Percentiles rank a stretch among this genome's conserved stretches.
phyloP scores from a whole-genome alignment of 2,329 filamentous ascomycete species.

The Alternaria sp. region DNA sequence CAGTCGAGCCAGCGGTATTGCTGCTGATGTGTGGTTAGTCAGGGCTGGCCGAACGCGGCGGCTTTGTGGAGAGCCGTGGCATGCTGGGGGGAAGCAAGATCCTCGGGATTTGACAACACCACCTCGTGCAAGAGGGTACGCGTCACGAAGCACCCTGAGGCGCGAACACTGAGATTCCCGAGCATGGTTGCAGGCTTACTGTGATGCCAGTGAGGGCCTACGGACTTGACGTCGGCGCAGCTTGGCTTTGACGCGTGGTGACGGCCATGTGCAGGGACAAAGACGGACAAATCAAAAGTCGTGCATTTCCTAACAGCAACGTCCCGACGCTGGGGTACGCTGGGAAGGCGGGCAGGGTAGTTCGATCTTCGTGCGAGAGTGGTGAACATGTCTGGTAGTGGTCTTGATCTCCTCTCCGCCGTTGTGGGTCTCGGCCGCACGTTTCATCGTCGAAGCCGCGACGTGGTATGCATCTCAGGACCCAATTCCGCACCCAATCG shows the following conservation, averaged over 20 bases:
- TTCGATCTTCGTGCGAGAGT: not conserved
- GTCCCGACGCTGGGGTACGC: slow-evolving; percentile 7
- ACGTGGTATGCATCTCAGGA: not conserved
- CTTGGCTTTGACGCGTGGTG: slow-evolving; percentile 32
- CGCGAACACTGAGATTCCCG: slow-evolving; percentile 21
- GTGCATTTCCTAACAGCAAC: slow-evolving; percentile 18
- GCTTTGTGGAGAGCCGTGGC: slow-evolving; percentile 41
- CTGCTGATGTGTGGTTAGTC: slow-evolving; percentile 11
- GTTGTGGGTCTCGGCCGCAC: slow-evolving; percentile 1
- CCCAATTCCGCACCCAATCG: not conserved
- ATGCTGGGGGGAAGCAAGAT: slow-evolving; percentile 22
- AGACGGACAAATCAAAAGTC: slow-evolving; percentile 22
- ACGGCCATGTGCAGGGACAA: slow-evolving; percentile 30
- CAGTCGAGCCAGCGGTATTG: not conserved
- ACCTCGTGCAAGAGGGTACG: slow-evolving; percentile 31
- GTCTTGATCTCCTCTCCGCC: not conserved
- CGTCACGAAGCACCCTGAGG: slow-evolving; percentile 37
- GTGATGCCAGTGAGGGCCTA: slow-evolving; percentile 14
- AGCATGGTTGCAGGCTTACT: slow-evolving; percentile 22
- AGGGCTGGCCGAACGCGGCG: slow-evolving; percentile 31
- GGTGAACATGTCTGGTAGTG: not conserved
- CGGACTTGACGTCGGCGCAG: slow-evolving; percentile 11
- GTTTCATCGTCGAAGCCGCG: not conserved
- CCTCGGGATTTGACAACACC: slow-evolving; percentile 25
- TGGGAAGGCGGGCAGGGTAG: not conserved